Conservation (phyloP, 139 green algal species). For the Coelastrella sp. region DNA sequence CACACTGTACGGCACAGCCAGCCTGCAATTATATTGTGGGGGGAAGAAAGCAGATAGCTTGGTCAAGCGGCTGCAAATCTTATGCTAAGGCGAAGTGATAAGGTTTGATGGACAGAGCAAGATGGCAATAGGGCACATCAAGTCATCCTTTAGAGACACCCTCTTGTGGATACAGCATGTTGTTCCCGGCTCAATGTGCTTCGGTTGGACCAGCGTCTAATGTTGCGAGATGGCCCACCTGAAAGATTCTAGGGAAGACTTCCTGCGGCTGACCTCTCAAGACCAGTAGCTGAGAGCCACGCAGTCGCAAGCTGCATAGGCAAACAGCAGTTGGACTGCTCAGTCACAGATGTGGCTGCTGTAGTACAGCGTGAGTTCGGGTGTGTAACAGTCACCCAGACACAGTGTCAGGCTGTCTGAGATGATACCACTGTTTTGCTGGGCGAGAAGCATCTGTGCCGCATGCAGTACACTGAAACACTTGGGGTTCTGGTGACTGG, state of each 20-base stretch:
- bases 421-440: background rate
- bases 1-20: background rate
- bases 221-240: conserved; percentile 43
- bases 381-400: background rate
- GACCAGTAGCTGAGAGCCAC: conserved; percentile 69
- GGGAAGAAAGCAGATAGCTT: no score
- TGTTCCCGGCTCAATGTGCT: background rate
- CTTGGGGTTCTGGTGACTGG: background rate
- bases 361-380: background rate
- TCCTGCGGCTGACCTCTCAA: conserved; percentile 81
- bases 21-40: no score
- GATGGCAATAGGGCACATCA: no score
- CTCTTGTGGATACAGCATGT: background rate
- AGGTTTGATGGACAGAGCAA: no score
- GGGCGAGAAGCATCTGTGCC: no score
- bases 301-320: background rate
- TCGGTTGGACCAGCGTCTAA: background rate
- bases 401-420: background rate
- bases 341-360: background rate
- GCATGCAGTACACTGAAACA: no score
- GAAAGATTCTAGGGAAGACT: conserved; percentile 74
- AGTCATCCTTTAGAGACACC: no score
- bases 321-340: background rate
- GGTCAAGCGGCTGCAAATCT: no score
- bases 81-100: no score